A percentile compares a stretch with the other conserved stretches of the same genome.
Conservation (phyloP, 139 green algal genomes). For the Eudorina sp. region DNA sequence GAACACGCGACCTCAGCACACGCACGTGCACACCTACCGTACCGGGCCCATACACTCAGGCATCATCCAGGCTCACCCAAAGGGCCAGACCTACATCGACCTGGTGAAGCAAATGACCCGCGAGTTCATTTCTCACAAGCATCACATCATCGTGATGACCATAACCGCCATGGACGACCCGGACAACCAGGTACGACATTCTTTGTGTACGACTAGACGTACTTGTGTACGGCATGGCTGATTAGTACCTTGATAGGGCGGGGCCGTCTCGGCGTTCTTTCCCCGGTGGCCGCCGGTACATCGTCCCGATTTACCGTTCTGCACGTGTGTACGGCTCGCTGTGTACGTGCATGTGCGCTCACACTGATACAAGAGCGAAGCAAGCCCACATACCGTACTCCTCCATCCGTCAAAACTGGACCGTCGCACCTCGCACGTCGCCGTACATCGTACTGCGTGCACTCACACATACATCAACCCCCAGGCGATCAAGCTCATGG, state of each 20-base stretch:
- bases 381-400: no score
- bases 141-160: slow-evolving; percentile 40
- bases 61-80: slow-evolving; percentile 53
- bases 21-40: no score
- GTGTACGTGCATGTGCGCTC: background rate
- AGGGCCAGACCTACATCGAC: background rate
- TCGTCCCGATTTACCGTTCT: no score
- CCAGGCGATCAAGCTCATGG: slow-evolving; percentile 20
- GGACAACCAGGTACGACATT: slow-evolving; percentile 45
- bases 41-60: no score
- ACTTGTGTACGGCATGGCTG: background rate
- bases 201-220: background rate
- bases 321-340: no score
- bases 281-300: no score
- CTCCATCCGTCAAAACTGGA: no score
- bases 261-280: no score
- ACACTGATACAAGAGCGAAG: background rate
- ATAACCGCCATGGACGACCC: slow-evolving; percentile 39
- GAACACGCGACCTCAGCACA: no score
- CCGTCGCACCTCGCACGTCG: no score
- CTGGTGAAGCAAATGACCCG: slow-evolving; percentile 29
- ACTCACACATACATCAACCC: background rate
- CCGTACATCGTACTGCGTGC: no score
- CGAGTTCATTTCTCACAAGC: background rate
- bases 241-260: no score